Evolutionary conservation across 352 stramenopile genomes (phyloP).

Genomic region (Phytophthora pseudosyringae): DNA sequence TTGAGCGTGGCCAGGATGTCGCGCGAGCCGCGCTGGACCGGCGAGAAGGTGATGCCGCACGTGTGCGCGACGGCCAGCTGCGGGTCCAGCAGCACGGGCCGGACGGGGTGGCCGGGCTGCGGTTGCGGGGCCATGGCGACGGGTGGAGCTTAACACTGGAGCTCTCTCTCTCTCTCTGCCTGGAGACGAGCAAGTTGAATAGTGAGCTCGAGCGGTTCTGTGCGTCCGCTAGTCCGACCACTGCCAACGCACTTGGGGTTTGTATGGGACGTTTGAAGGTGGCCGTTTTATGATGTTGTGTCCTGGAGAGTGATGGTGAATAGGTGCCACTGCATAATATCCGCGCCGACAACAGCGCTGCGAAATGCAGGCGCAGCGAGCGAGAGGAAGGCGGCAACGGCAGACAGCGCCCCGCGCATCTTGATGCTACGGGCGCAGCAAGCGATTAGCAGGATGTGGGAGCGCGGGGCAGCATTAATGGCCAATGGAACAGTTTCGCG

Average conservation of each 20-base stretch:
- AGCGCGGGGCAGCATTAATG: not conserved
- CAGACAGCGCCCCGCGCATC: not conserved
- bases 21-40: conserved; percentile 48
- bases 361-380: not conserved
- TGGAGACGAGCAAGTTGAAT: conserved; percentile 20
- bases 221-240: conserved; percentile 17
- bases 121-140: conserved; percentile 21
- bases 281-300: conserved; percentile 3
- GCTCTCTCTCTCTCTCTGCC: conserved; percentile 2
- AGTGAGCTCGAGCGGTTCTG: conserved; percentile 17
- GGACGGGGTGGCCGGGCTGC: conserved; percentile 14
- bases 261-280: conserved; percentile 19
- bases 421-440: not conserved
- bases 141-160: not conserved
- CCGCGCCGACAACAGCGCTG: not conserved
- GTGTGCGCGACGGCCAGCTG: conserved; percentile 37
- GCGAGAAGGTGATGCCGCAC: conserved; percentile 47
- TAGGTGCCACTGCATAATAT: conserved; percentile 11
- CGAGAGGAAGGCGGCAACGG: not conserved
- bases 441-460: not conserved
- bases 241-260: conserved; percentile 13
- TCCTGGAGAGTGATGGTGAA: not conserved
- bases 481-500: not conserved
- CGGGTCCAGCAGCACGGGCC: conserved; percentile 23
- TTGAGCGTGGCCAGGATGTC: conserved; percentile 66